Conservation (phyloP, 208 protist genomes). For the Giardia duodenalis region DNA sequence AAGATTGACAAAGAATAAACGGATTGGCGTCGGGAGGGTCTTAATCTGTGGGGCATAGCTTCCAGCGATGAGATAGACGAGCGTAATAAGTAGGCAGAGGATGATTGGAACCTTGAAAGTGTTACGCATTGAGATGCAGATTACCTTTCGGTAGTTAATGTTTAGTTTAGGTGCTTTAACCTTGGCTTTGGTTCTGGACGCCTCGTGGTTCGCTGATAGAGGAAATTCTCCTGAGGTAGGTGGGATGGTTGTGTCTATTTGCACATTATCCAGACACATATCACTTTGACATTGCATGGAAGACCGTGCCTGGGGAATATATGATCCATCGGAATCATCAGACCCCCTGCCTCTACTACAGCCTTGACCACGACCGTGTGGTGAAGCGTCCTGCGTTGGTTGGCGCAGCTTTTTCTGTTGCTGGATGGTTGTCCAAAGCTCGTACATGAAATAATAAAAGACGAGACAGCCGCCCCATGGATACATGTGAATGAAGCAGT, state of each 20-base stretch:
- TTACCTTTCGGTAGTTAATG: neutral
- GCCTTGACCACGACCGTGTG: no score
- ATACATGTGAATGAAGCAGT: neutral
- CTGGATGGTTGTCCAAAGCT: neutral
- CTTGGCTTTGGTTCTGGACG: neutral
- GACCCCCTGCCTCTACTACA: no score
- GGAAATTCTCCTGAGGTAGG: neutral
- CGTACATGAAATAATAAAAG: constrained; percentile 10
- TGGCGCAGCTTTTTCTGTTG: neutral
- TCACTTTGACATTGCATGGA: neutral
- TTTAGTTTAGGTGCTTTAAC: neutral
- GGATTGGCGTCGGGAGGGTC: neutral
- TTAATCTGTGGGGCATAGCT: neutral
- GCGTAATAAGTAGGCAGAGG: neutral
- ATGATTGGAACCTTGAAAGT: neutral
- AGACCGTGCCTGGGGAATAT: neutral
- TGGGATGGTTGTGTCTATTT: neutral
- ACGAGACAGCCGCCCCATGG: neutral
- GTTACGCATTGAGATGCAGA: neutral
- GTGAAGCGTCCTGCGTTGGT: neutral
- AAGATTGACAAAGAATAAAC: neutral
- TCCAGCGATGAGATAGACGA: neutral
- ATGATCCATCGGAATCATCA: neutral
- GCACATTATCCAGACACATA: neutral
- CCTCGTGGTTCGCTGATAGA: neutral